Evolutionary conservation across 257 asterid genomes (phyloP).

Genomic region (Solanum bukasovii): DNA sequence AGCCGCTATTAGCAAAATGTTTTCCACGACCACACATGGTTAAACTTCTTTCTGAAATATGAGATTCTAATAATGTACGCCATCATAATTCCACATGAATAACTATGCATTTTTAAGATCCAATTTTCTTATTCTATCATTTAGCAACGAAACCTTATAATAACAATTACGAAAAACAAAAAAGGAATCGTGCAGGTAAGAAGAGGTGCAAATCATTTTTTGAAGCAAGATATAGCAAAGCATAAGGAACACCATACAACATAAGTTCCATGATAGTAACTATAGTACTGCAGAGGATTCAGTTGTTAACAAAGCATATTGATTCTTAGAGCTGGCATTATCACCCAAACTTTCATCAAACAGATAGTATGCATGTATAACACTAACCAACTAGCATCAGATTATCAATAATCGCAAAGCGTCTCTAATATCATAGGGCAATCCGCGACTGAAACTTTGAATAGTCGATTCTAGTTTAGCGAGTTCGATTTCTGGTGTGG

Average conservation of each 20-base stretch:
- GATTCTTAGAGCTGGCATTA: background rate
- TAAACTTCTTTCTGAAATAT: conserved; percentile 17
- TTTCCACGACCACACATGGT: conserved; percentile 21
- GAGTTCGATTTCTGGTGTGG: background rate
- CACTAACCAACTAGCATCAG: background rate
- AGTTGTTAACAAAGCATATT: background rate
- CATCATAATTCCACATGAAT: background rate
- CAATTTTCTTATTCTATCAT: background rate
- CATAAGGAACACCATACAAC: background rate
- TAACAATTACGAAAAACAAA: background rate
- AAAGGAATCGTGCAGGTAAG: background rate
- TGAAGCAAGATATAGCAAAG: background rate
- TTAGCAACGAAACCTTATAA: background rate
- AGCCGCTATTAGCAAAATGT: conserved; percentile 42
- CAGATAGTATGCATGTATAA: background rate
- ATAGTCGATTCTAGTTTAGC: background rate
- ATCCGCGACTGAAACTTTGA: background rate
- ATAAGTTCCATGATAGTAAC: background rate
- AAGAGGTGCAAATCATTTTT: background rate
- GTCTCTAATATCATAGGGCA: background rate
- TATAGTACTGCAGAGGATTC: background rate
- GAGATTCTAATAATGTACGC: background rate
- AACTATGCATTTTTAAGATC: background rate
- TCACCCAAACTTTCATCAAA: background rate
- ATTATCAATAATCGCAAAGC: background rate